Conservation (phyloP, 1,139 yeast genomes). For the Nadsonia starkeyi-henricii region DNA sequence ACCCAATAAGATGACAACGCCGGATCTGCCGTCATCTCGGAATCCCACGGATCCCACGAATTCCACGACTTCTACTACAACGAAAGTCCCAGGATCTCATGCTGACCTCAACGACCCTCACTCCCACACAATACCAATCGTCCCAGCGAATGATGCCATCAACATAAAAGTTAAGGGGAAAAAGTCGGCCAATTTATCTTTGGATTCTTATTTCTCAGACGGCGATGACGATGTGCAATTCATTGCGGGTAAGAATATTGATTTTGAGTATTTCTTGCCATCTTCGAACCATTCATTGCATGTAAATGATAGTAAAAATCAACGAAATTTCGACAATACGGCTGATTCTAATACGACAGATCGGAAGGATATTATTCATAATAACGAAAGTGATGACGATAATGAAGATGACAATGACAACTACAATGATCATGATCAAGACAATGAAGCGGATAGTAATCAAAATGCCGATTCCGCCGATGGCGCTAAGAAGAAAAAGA, state of each 20-base stretch:
- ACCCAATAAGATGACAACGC: conserved; percentile 1
- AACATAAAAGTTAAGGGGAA: conserved; percentile 8
- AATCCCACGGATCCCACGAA: neutral
- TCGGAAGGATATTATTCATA: neutral
- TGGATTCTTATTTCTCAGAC: conserved; percentile 3
- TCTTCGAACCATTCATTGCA: neutral
- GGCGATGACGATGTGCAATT: conserved; percentile 19
- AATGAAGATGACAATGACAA: neutral
- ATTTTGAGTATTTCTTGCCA: conserved; percentile 36
- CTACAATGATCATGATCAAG: neutral
- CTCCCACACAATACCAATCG: too few relatives aligned
- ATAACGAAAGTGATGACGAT: neutral
- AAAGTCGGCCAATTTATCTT: conserved; percentile 9
- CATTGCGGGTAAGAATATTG: conserved; percentile 43
- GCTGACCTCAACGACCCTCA: too few relatives aligned
- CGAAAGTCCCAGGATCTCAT: too few relatives aligned
- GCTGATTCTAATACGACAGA: neutral
- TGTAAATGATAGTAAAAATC: too few relatives aligned
- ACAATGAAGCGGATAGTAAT: neutral
- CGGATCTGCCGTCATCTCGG: conserved; percentile 2
- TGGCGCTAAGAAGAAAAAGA: conserved; percentile 22
- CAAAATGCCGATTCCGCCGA: conserved; percentile 3
- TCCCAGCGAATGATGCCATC: too few relatives aligned
- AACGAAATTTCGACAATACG: neutral
- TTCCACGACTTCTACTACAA: too few relatives aligned